A percentile compares a stretch with the other conserved stretches of the same genome.
These are phyloP conservation scores for Nigrospora sphaerica DNA, from an alignment of 2,329 filamentous ascomycete genomes.

Conservation along the genomic window DNA sequence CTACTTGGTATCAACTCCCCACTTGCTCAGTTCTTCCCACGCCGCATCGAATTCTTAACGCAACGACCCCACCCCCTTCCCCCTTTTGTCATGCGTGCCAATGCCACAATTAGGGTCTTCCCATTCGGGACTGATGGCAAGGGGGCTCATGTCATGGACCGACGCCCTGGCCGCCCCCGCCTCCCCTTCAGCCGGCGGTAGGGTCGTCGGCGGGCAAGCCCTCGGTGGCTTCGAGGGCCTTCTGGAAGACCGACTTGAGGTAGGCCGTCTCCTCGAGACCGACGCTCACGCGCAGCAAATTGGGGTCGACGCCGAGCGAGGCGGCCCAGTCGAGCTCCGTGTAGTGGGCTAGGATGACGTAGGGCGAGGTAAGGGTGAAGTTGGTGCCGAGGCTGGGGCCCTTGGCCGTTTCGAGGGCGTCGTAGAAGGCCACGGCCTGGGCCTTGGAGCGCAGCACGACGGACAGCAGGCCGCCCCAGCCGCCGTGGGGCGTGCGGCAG, in stretches of 20 bases:
- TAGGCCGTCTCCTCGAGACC: conserved; percentile 73
- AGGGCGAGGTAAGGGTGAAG: conserved; percentile 88
- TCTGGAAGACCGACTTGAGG: conserved; percentile 56
- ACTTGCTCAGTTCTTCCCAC: too few relatives aligned
- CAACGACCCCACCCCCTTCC: too few relatives aligned
- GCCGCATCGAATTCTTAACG: too few relatives aligned
- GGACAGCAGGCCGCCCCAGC: conserved; percentile 86
- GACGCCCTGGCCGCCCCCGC: too few relatives aligned
- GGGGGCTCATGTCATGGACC: too few relatives aligned
- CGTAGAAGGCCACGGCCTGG: conserved; percentile 76
- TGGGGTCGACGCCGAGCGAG: conserved; percentile 71
- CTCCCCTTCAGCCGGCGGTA: too few relatives aligned
- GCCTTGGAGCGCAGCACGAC: conserved; percentile 66
- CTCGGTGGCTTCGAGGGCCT: conserved; percentile 59
- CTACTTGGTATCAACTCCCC: too few relatives aligned
- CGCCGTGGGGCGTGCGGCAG: conserved; percentile 65
- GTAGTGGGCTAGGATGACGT: conserved; percentile 88
- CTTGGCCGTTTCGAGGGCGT: conserved; percentile 80
- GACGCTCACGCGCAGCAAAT: conserved; percentile 80
- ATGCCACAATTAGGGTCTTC: too few relatives aligned
- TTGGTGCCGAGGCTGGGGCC: conserved; percentile 94
- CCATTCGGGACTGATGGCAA: too few relatives aligned
- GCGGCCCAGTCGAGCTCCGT: conserved; percentile 86
- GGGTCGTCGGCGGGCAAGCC: neutral
- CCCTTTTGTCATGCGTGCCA: too few relatives aligned